phyloP scores from a whole-genome alignment of 768 basidiomycete genomes.

The Mycena rebaudengoi region DNA sequence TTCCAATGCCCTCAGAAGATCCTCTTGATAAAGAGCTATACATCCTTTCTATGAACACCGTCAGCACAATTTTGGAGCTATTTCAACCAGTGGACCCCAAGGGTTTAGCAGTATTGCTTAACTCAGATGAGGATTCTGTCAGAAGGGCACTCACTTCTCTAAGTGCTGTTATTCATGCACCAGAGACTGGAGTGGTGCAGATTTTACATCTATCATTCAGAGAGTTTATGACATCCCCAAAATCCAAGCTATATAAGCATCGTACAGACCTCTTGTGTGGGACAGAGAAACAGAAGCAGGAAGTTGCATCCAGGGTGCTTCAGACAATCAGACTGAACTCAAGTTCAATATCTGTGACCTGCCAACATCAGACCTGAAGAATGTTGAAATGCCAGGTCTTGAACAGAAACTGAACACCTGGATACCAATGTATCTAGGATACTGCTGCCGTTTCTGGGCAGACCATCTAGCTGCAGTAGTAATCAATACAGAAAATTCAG shows the following conservation, averaged over 20 bases:
- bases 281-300: neutral
- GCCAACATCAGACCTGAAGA: neutral
- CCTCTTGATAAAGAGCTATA: neutral
- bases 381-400: neutral
- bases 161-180: neutral
- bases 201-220: conserved; percentile 1
- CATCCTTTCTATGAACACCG: neutral
- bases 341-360: conserved; percentile 9
- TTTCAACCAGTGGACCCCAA: neutral
- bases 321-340: neutral
- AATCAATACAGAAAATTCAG: neutral
- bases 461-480: neutral
- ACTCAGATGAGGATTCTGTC: neutral
- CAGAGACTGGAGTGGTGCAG: neutral
- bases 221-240: conserved; percentile 1
- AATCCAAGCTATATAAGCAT: neutral
- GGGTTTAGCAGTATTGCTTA: neutral
- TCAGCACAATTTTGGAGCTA: neutral
- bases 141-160: neutral
- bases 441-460: conserved; percentile 4
- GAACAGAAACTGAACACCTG: neutral
- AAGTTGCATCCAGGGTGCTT: neutral
- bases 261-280: conserved; percentile 2
- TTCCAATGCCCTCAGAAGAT: neutral
- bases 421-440: neutral